Base-by-base conservation (phyloP, 106 monocot genomes). In the Dactylorhiza incarnata region DNA sequence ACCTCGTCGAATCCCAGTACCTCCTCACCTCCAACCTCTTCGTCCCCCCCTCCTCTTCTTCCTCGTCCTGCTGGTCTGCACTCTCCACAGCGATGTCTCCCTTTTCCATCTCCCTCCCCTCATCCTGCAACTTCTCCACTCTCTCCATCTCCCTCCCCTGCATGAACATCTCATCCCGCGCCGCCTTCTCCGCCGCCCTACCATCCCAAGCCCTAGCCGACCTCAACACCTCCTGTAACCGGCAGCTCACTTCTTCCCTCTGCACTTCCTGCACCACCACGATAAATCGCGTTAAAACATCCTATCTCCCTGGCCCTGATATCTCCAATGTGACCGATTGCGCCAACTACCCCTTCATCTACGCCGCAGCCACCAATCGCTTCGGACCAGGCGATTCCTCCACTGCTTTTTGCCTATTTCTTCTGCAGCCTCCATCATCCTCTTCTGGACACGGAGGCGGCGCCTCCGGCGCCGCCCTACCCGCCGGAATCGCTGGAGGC, bases 261-360 rank as follows among this genome's bases (percentile, higher is more conserved):
- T 97, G 96, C 75, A 89, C 96, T 55, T 62, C 85, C 74, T 97
- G 96, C 79, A 91, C 82, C 73, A 74, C 86, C 77, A 77, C 73
- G 72, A 71, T 93, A 44, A 81, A 29, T 61, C 76, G 81, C 50
- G 49, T 90, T 73, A 84, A 80, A 20, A 77, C 86, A 51, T 17
- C 66, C 56, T 89, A 89, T 70, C 89, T 97, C 68, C 26, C 83
- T 25, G 90, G 89, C 55, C 79, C 85, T 0, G 79, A 83, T 9
- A 0, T 46, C 50, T 71, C 82, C 53, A 97, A 97, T 76, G 84
- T 89, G 82, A 84, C 91, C 68, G 49, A 76, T 46, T 97, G 96
- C 76, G 7, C 84, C 14, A 52, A 72, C 23, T 91, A 86, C 81
- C 82, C 89, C 44, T 48, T 62, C 66, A 91, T 97, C 77, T 97